A percentile compares a stretch with the other conserved stretches of the same genome.
phyloP scores from a whole-genome alignment of 768 basidiomycete species.

The Termitomyces sp. region DNA sequence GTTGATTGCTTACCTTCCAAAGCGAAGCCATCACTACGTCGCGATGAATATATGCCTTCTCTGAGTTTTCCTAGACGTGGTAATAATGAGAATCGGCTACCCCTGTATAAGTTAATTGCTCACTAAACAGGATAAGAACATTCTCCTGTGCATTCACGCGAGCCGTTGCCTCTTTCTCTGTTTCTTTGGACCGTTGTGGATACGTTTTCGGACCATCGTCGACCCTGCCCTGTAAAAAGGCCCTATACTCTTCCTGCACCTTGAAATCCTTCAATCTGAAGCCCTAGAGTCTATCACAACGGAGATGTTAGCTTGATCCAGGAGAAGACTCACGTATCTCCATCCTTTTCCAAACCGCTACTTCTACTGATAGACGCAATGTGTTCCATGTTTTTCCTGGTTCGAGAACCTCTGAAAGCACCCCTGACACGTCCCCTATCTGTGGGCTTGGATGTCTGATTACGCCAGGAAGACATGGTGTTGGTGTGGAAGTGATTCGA shows the following conservation, averaged over 20 bases:
- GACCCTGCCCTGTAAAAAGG: slow-evolving; percentile 63
- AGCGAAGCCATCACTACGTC: slow-evolving; percentile 57
- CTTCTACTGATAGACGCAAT: slow-evolving; percentile 75
- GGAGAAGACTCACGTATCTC: slow-evolving; percentile 59
- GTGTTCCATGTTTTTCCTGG: slow-evolving; percentile 47
- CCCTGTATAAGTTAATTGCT: slow-evolving; percentile 21
- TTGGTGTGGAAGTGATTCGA: no score
- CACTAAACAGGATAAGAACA: slow-evolving; percentile 70
- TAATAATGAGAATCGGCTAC: neutral
- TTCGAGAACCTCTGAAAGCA: neutral
- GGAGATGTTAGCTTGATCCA: neutral
- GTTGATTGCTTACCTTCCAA: slow-evolving; percentile 52
- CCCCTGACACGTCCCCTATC: slow-evolving; percentile 10
- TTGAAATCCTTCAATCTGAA: slow-evolving; percentile 55
- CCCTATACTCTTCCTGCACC: slow-evolving; percentile 66
- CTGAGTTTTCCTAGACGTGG: slow-evolving; percentile 67
- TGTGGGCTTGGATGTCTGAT: slow-evolving; percentile 1
- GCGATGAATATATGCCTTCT: slow-evolving; percentile 65
- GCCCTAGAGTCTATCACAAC: slow-evolving; percentile 30
- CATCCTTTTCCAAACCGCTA: slow-evolving; percentile 70
- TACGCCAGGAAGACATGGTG: slow-evolving; percentile 14
- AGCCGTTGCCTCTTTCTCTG: slow-evolving; percentile 30
- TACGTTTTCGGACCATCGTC: slow-evolving; percentile 42
- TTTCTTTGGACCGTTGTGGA: slow-evolving; percentile 25
- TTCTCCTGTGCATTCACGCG: slow-evolving; percentile 61